Conservation (phyloP, 164 flowering plant species). For the Berberis thunbergii region DNA sequence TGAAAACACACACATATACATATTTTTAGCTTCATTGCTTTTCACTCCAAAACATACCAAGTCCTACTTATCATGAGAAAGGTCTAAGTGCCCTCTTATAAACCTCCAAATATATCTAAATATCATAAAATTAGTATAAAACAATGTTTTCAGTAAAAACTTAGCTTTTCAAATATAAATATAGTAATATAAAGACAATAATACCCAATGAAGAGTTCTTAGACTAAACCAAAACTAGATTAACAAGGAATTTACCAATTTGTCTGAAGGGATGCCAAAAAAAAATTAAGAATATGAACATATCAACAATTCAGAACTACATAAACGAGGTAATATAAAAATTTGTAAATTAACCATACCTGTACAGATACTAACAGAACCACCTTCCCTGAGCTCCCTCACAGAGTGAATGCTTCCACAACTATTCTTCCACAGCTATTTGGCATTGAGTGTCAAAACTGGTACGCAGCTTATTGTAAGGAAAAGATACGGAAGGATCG, state of each 20-base stretch:
- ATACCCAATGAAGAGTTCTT: background rate
- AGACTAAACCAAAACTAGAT: background rate
- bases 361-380: constrained; percentile 19
- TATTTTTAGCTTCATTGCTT: too few species aligned
- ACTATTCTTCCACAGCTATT: constrained; percentile 15
- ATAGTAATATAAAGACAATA: background rate
- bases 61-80: too few species aligned
- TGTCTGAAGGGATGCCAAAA: background rate
- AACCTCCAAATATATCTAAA: too few species aligned
- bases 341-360: constrained; percentile 20
- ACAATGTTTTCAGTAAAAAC: too few species aligned
- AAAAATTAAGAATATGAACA: background rate
- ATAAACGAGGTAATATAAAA: background rate
- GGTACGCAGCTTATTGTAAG: constrained; percentile 18
- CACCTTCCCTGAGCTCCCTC: constrained; percentile 3
- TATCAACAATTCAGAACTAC: background rate
- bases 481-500: constrained; percentile 16
- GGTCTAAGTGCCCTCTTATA: too few species aligned
- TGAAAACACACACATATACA: too few species aligned
- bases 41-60: too few species aligned
- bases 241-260: background rate
- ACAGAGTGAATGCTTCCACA: constrained; percentile 24
- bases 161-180: too few species aligned
- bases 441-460: constrained; percentile 20
- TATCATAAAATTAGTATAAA: too few species aligned